A percentile compares a stretch with the other conserved stretches of the same genome.
phyloP scores from a whole-genome alignment of 1,284 basidiomycete species.

The Moesziomyces aphidis region DNA sequence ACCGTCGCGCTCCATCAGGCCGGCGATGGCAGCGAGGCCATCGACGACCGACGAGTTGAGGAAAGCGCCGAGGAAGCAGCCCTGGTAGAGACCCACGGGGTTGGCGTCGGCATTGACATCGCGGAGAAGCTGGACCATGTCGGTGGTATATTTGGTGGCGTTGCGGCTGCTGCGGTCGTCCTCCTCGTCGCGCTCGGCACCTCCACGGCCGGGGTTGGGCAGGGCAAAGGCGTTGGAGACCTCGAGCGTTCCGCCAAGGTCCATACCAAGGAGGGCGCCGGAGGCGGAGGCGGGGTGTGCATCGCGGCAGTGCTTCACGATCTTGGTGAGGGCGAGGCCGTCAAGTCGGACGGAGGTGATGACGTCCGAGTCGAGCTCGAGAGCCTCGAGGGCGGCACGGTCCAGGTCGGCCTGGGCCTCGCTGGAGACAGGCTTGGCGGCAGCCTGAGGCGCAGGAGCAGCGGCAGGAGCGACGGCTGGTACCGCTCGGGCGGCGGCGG shows the following conservation, averaged over 20 bases:
- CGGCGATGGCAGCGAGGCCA: slow-evolving; percentile 70
- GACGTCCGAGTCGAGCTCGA: slow-evolving; percentile 60
- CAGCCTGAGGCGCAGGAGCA: slow-evolving; percentile 14
- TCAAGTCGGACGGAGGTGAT: slow-evolving; percentile 64
- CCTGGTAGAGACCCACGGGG: slow-evolving; percentile 96
- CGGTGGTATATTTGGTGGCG: slow-evolving; percentile 76
- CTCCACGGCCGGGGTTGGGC: slow-evolving; percentile 51
- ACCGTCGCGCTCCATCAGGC: slow-evolving; percentile 65
- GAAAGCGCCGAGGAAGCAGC: slow-evolving; percentile 78
- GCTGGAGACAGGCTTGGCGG: slow-evolving; percentile 17
- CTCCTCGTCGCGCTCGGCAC: slow-evolving; percentile 58
- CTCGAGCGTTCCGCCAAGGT: slow-evolving; percentile 63
- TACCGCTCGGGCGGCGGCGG: slow-evolving; percentile 16
- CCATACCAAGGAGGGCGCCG: slow-evolving; percentile 64
- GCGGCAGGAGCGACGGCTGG: slow-evolving; percentile 18
- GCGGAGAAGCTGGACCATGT: slow-evolving; percentile 86
- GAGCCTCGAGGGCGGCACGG: slow-evolving; percentile 52
- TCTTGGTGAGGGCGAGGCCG: slow-evolving; percentile 66
- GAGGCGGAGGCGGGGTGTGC: slow-evolving; percentile 63
- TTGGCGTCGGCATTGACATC: slow-evolving; percentile 95
- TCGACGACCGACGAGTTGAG: slow-evolving; percentile 85
- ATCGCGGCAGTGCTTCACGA: slow-evolving; percentile 67
- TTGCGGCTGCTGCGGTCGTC: slow-evolving; percentile 59
- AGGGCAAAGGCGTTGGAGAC: slow-evolving; percentile 65
- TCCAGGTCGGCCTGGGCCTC: slow-evolving; percentile 45